A percentile compares a stretch with the other conserved stretches of the same genome.
Conservation (phyloP, 2,329 filamentous ascomycete genomes). For the Cylindrodendrum hubeiense region DNA sequence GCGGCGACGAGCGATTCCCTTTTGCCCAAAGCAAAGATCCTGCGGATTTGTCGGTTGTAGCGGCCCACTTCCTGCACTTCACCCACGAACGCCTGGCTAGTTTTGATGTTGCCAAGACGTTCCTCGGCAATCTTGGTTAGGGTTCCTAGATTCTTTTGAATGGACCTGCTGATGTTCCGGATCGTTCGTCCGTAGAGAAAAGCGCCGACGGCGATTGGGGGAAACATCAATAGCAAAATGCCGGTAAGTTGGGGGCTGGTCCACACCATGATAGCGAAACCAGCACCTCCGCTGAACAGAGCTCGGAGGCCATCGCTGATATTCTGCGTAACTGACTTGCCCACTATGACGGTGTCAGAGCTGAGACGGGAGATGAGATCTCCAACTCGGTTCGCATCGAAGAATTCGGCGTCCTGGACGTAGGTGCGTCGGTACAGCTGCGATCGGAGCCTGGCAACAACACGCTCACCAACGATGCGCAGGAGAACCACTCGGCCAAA, state of each 20-base stretch:
- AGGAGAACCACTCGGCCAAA: slow-evolving; percentile 95
- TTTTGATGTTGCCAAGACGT: slow-evolving; percentile 95
- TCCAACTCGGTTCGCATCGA: slow-evolving; percentile 96
- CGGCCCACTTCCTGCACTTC: slow-evolving; percentile 90
- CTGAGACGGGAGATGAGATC: slow-evolving; percentile 96
- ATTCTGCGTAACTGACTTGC: slow-evolving; percentile 98
- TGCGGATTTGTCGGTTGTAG: slow-evolving; percentile 92
- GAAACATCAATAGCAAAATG: slow-evolving; percentile 87
- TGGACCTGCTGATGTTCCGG: slow-evolving; percentile 88
- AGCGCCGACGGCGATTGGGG: slow-evolving; percentile 89
- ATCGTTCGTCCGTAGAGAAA: slow-evolving; percentile 93
- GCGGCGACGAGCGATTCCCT: slow-evolving; percentile 90
- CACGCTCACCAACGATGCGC: slow-evolving; percentile 93
- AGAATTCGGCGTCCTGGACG: slow-evolving; percentile 98
- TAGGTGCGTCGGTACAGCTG: slow-evolving; percentile 93
- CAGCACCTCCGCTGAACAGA: slow-evolving; percentile 89
- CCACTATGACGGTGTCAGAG: slow-evolving; percentile 97
- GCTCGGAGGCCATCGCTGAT: slow-evolving; percentile 95
- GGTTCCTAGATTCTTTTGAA: slow-evolving; percentile 93
- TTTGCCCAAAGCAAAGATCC: slow-evolving; percentile 90
- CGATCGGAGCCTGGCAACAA: slow-evolving; percentile 89
- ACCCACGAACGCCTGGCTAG: slow-evolving; percentile 94
- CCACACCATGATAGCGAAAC: slow-evolving; percentile 95
- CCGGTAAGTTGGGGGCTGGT: slow-evolving; percentile 92
- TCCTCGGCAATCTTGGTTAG: slow-evolving; percentile 98